Percentiles rank a stretch among this genome's conserved stretches.
Conservation (phyloP, 768 basidiomycete species). For the Podaxis rugospora region DNA sequence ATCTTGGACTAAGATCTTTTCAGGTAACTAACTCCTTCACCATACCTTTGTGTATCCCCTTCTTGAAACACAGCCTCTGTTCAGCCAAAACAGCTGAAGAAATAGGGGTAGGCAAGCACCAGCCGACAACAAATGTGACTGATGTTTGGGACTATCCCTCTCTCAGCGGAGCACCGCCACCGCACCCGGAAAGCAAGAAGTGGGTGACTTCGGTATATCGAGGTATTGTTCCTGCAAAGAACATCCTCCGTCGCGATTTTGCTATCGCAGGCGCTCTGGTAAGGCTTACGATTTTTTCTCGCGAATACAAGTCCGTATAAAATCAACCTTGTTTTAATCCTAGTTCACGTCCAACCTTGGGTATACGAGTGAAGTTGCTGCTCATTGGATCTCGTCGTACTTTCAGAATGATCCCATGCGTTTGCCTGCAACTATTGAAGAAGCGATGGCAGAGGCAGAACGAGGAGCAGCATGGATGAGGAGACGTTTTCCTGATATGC, state of each 20-base stretch:
- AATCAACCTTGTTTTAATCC: background rate
- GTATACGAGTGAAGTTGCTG: slow-evolving; percentile 47
- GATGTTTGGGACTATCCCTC: slow-evolving; percentile 35
- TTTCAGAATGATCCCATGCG: slow-evolving; percentile 51
- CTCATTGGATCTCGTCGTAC: slow-evolving; percentile 66
- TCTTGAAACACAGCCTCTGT: background rate
- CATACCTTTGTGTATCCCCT: background rate
- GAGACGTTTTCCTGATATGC: slow-evolving; percentile 46
- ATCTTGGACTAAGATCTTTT: slow-evolving; percentile 45
- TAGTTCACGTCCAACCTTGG: slow-evolving; percentile 56
- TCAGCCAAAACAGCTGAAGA: slow-evolving; percentile 43
- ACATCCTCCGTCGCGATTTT: slow-evolving; percentile 51
- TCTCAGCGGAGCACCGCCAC: slow-evolving; percentile 34
- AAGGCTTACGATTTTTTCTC: slow-evolving; percentile 14
- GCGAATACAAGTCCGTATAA: too few relatives aligned
- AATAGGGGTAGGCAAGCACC: slow-evolving; percentile 43
- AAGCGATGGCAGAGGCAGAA: slow-evolving; percentile 41
- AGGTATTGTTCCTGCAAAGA: slow-evolving; percentile 58
- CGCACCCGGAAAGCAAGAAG: slow-evolving; percentile 26
- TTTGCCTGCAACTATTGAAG: slow-evolving; percentile 41
- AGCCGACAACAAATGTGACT: slow-evolving; percentile 16
- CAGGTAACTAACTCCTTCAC: slow-evolving; percentile 8
- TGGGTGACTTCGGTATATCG: slow-evolving; percentile 52
- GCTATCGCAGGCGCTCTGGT: slow-evolving; percentile 63
- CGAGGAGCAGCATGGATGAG: slow-evolving; percentile 48